Conservation (phyloP, 176 grass and related monocot genomes). For the Musa itinerans region DNA sequence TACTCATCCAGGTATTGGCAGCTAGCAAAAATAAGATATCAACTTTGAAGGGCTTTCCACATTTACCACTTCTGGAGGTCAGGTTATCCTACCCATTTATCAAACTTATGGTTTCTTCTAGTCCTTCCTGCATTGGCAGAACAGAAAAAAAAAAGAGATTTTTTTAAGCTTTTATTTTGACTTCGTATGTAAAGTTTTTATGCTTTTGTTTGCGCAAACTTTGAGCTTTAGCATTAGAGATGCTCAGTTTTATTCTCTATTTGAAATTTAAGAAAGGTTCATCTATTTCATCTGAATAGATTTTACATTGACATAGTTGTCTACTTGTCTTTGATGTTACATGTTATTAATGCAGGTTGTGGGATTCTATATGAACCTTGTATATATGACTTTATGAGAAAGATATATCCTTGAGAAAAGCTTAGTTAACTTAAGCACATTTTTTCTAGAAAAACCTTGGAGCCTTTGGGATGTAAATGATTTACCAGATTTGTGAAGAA, state of each 20-base stretch:
- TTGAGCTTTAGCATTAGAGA: not conserved
- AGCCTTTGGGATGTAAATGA: not conserved
- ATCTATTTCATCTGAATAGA: too few relatives aligned
- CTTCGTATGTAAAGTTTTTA: not conserved
- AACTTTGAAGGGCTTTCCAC: conserved; percentile 86
- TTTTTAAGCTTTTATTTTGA: not conserved
- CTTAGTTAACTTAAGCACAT: not conserved
- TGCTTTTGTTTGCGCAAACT: not conserved
- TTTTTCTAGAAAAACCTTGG: not conserved
- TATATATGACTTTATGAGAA: too few relatives aligned
- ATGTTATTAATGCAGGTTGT: not conserved
- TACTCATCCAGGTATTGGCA: conserved; percentile 54
- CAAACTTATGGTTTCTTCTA: conserved; percentile 1
- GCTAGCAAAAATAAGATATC: conserved; percentile 96
- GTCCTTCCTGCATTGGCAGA: not conserved
- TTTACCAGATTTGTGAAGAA: not conserved
- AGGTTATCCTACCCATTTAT: not conserved
- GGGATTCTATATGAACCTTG: not conserved
- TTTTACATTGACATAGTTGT: not conserved
- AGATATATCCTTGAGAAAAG: not conserved
- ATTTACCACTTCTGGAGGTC: conserved; percentile 83
- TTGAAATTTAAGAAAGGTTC: too few relatives aligned
- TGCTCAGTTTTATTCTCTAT: too few relatives aligned
- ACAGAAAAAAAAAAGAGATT: not conserved
- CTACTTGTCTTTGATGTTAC: not conserved